Conservation (phyloP, 1,284 basidiomycete species). For the Trametes hirsuta region DNA sequence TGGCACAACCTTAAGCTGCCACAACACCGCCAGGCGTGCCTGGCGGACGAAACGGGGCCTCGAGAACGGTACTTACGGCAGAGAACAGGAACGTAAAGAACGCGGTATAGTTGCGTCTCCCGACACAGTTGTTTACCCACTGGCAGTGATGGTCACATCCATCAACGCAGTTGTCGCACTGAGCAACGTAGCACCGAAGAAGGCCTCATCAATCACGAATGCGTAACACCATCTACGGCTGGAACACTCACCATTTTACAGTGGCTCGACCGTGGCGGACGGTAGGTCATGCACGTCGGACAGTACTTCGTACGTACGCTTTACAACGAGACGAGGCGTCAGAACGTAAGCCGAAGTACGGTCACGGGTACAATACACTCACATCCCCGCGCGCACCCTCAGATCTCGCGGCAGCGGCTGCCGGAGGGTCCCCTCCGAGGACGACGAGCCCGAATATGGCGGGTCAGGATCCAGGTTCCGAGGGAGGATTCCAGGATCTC, state of each 20-base stretch:
- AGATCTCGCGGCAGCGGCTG: slow-evolving; percentile 82
- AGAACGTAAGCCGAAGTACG: slow-evolving; percentile 1
- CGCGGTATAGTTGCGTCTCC: slow-evolving; percentile 88
- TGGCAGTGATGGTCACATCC: slow-evolving; percentile 92
- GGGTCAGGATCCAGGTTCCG: slow-evolving; percentile 84
- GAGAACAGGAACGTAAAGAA: slow-evolving; percentile 83
- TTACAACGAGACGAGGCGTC: slow-evolving; percentile 15
- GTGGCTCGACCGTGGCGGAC: slow-evolving; percentile 90
- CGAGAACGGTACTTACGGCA: slow-evolving; percentile 54
- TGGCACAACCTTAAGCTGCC: slow-evolving; percentile 1
- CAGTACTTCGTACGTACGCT: slow-evolving; percentile 92
- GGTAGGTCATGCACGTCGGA: slow-evolving; percentile 86
- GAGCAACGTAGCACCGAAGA: slow-evolving; percentile 3
- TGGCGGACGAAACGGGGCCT: slow-evolving; percentile 8
- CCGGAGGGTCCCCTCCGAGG: slow-evolving; percentile 61
- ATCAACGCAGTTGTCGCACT: slow-evolving; percentile 96
- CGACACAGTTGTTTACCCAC: slow-evolving; percentile 94
- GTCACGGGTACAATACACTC: slow-evolving; percentile 40
- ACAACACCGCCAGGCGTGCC: slow-evolving; percentile 15
- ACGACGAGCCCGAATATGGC: slow-evolving; percentile 64
- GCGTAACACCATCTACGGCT: neutral
- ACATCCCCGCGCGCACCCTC: slow-evolving; percentile 78
- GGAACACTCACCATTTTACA: slow-evolving; percentile 77
- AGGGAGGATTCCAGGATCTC: slow-evolving; percentile 90
- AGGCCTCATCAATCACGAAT: slow-evolving; percentile 1